Conservation (phyloP, 352 stramenopile species). For the Globisporangium carolinianum region DNA sequence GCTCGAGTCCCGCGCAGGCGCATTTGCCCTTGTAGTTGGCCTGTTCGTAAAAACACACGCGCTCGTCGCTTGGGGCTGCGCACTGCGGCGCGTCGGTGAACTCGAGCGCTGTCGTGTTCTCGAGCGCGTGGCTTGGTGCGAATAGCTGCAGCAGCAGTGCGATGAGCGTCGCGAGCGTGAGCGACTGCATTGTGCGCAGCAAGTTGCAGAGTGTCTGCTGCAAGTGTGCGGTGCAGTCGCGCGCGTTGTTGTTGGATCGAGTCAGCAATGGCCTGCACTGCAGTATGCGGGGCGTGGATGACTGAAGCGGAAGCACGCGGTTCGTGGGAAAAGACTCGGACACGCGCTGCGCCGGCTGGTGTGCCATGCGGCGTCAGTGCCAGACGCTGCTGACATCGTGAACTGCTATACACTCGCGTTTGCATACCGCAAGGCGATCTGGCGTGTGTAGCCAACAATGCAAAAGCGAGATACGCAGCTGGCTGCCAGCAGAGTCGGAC, state of each 20-base stretch:
- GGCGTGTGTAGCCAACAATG: too few relatives aligned
- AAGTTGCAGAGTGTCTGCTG: neutral
- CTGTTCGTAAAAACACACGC: conserved; percentile 13
- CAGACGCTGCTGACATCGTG: too few relatives aligned
- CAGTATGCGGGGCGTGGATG: too few relatives aligned
- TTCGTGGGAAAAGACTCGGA: too few relatives aligned
- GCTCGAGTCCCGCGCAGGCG: conserved; percentile 9
- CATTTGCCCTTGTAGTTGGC: conserved; percentile 12
- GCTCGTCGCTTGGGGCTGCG: neutral
- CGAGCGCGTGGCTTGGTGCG: neutral
- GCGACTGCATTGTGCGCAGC: neutral
- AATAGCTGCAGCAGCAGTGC: neutral
- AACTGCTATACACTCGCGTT: too few relatives aligned
- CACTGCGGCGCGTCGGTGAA: conserved; percentile 12
- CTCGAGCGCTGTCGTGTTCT: conserved; percentile 13
- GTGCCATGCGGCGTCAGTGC: too few relatives aligned
- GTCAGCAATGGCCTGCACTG: neutral
- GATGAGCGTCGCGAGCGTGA: neutral
- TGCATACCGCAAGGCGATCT: neutral
- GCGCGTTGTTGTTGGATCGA: neutral
- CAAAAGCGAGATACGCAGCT: too few relatives aligned
- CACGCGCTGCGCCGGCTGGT: too few relatives aligned
- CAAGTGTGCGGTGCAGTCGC: neutral
- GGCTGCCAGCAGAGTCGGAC: neutral
- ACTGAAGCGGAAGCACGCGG: too few relatives aligned